Percentiles rank a stretch among this genome's conserved stretches.
Evolutionary conservation across 176 grass and related monocot species (phyloP).

Genomic region (Triticum dicoccoides): DNA sequence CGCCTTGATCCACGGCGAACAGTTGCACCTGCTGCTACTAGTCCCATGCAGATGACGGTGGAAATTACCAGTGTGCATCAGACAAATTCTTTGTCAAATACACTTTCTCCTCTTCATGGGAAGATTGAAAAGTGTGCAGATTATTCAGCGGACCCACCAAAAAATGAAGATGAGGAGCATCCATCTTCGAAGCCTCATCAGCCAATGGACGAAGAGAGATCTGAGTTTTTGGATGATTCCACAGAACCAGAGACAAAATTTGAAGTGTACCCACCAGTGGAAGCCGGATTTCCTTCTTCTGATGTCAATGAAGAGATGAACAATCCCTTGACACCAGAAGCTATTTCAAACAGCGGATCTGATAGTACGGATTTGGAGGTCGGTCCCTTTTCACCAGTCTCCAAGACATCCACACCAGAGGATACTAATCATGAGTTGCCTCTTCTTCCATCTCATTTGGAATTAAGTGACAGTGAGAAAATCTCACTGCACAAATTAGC

Average conservation of each 20-base stretch:
- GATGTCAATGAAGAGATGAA: constrained; percentile 40
- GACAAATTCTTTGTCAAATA: constrained; percentile 33
- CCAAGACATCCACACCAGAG: constrained; percentile 38
- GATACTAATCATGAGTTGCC: constrained; percentile 73
- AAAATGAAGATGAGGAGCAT: constrained; percentile 34
- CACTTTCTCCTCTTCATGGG: constrained; percentile 34
- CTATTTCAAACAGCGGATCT: constrained; percentile 38
- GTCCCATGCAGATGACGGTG: constrained; percentile 37
- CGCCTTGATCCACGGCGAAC: constrained; percentile 93
- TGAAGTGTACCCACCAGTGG: constrained; percentile 22
- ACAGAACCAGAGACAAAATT: constrained; percentile 24
- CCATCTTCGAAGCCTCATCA: constrained; percentile 24
- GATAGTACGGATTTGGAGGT: constrained; percentile 58
- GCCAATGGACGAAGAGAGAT: constrained; percentile 32
- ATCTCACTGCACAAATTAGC: constrained; percentile 49
- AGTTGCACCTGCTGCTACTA: constrained; percentile 39
- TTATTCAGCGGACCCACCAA: constrained; percentile 33
- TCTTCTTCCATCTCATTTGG: constrained; percentile 59
- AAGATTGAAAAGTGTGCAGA: constrained; percentile 43
- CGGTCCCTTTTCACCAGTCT: constrained; percentile 50
- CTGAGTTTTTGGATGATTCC: constrained; percentile 34
- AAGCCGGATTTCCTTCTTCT: constrained; percentile 29
- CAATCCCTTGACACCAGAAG: constrained; percentile 59
- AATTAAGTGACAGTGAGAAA: constrained; percentile 67
- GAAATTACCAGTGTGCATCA: constrained; percentile 38